phyloP scores from a whole-genome alignment of 2,329 filamentous ascomycete genomes.

The Colletotrichum lentis region DNA sequence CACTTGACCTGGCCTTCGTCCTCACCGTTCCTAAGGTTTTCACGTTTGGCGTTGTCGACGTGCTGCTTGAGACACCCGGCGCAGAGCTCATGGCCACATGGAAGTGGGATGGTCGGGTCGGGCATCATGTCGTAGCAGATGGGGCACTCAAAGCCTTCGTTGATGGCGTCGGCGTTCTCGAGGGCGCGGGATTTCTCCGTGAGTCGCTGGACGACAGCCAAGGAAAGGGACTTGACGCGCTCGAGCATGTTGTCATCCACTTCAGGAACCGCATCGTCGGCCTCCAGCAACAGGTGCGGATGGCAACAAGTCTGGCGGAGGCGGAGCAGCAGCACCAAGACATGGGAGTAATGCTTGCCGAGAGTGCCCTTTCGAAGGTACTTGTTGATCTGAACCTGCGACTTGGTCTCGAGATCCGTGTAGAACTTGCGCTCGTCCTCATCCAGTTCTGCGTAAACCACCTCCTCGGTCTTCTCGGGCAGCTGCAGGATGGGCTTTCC shows the following conservation, averaged over 20 bases:
- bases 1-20: constrained; percentile 70
- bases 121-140: constrained; percentile 80
- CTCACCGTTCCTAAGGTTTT: constrained; percentile 65
- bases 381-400: constrained; percentile 77
- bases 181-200: constrained; percentile 44
- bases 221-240: constrained; percentile 68
- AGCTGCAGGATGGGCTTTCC: constrained; percentile 78
- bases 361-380: constrained; percentile 75
- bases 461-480: constrained; percentile 69
- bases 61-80: constrained; percentile 77
- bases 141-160: constrained; percentile 74
- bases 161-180: constrained; percentile 49
- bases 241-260: constrained; percentile 61
- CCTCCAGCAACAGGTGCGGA: constrained; percentile 70
- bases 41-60: constrained; percentile 65
- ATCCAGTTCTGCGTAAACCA: constrained; percentile 71
- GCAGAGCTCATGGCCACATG: constrained; percentile 85
- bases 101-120: constrained; percentile 80
- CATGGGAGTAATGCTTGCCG: constrained; percentile 77
- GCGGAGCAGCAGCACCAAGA: constrained; percentile 80
- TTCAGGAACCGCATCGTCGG: constrained; percentile 51
- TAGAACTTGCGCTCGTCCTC: constrained; percentile 74
- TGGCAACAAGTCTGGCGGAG: constrained; percentile 85
- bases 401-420: constrained; percentile 69
- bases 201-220: constrained; percentile 72